Evolutionary conservation across 139 green algal species (phyloP).

Genomic region (Asterochloris erici): DNA sequence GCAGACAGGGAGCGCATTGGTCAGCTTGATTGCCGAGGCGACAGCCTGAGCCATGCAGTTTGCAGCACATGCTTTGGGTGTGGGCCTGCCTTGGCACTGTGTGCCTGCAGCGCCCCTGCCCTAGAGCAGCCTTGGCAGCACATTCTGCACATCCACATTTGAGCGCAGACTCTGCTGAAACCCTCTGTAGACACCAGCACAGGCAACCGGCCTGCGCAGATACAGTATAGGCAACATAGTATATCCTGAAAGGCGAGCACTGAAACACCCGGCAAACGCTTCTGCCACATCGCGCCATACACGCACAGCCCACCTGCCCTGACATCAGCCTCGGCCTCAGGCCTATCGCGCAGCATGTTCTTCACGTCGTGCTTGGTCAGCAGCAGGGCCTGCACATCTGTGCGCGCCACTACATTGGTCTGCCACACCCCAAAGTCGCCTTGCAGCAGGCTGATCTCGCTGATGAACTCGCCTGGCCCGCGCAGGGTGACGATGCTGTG

Average conservation of each 20-base stretch:
- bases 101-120: too few species aligned
- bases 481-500: conserved; percentile 8
- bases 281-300: too few species aligned
- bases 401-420: conserved; percentile 20
- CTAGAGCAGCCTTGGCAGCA: too few species aligned
- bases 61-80: neutral
- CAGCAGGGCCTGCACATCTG: conserved; percentile 12
- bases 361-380: conserved; percentile 9
- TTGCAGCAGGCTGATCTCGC: conserved; percentile 15
- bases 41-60: neutral
- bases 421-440: conserved; percentile 12
- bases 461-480: conserved; percentile 26
- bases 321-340: conserved; percentile 18
- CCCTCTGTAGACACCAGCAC: too few species aligned
- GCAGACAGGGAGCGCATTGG: neutral
- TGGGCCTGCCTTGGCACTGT: too few species aligned
- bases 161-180: too few species aligned
- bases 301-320: conserved; percentile 13
- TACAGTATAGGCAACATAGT: too few species aligned
- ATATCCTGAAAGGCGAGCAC: too few species aligned
- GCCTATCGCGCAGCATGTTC: neutral
- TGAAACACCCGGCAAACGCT: too few species aligned
- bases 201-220: too few species aligned
- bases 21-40: neutral
- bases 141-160: too few species aligned